Conservation (phyloP, 2,329 filamentous ascomycete genomes). For the Tolypocladium ovalisporum region DNA sequence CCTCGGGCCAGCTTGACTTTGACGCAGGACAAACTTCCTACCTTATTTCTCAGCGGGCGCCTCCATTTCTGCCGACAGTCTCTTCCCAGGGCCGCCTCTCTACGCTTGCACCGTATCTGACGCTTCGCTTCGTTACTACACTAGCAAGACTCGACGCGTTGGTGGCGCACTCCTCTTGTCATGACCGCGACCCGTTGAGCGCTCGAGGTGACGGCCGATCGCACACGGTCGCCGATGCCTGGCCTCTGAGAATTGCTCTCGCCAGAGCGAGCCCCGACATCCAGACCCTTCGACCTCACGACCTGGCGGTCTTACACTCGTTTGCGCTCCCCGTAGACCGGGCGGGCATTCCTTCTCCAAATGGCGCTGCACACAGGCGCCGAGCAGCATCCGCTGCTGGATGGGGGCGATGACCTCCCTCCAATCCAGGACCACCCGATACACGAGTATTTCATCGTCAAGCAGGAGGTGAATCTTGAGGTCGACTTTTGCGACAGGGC, state of each 20-base stretch:
- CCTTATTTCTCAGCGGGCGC: background rate
- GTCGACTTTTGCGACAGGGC: conserved; percentile 70
- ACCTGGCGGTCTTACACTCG: background rate
- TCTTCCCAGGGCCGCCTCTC: background rate
- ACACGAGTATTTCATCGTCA: conserved; percentile 47
- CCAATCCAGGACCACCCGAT: conserved; percentile 23
- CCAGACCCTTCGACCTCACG: background rate
- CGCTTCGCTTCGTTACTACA: background rate
- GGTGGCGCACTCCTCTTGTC: background rate
- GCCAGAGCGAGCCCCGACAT: background rate
- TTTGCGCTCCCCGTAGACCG: background rate
- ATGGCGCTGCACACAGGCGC: conserved; percentile 3
- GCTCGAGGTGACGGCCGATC: background rate
- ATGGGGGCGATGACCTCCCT: conserved; percentile 19
- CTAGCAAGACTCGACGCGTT: background rate
- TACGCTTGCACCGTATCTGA: background rate
- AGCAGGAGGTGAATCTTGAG: conserved; percentile 83
- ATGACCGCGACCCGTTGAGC: background rate
- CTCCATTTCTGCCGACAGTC: background rate
- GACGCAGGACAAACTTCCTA: background rate
- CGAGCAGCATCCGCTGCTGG: conserved; percentile 16
- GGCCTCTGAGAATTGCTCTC: background rate
- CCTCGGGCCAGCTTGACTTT: background rate
- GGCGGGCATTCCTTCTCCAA: background rate
- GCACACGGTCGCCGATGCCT: background rate